Evolutionary conservation across 179 eudicot species (phyloP), one percentile per base, ranked within the genome.

Genomic region (Monotropa hypopitys): DNA sequence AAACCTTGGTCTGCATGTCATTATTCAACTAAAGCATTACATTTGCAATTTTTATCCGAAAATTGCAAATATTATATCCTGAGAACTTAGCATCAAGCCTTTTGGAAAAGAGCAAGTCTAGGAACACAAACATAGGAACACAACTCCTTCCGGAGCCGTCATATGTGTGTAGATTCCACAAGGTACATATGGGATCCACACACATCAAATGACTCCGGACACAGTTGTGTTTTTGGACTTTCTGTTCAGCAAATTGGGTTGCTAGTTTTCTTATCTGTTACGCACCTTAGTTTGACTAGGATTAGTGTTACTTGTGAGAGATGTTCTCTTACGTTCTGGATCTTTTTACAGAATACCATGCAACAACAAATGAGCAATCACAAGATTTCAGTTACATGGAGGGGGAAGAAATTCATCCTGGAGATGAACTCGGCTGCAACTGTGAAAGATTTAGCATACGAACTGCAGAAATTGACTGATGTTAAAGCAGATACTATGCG

Each of bases 401-500:
- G 96, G 85, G 94, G 90, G 70, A 88, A 83, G 73, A 90, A 84
- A 78, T 83, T 86, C 71, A 43, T 74, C 73, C 43, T 89, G 72
- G 86, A 84, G 80, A 82, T 89, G 80, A 83, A 86, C 81, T 77
- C 86, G 46, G 83, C 77, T 77, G 86, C 91, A 61, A 81, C 90
- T 66, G 85, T 92, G 26, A 79, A 81, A 80, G 91, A 88, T 73
- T 80, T 94, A 66, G 98, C 94, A 50, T 81, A 82, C 26, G 84
- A 88, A 73, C 82, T 94, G 71, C 92, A 75, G 79, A 85, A 80
- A 59, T 85, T 92, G 81, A 87, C 97, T 21, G 81, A 81, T 82
- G 90, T 89, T 70, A 83, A 83, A 85, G 86, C 86, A 47, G 89
- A 92, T 82, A 90, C 97, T 7, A 76, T 94, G 80, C 84, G 89